phyloP scores from a whole-genome alignment of 2,329 filamentous ascomycete genomes.

The Trichoderma breve region DNA sequence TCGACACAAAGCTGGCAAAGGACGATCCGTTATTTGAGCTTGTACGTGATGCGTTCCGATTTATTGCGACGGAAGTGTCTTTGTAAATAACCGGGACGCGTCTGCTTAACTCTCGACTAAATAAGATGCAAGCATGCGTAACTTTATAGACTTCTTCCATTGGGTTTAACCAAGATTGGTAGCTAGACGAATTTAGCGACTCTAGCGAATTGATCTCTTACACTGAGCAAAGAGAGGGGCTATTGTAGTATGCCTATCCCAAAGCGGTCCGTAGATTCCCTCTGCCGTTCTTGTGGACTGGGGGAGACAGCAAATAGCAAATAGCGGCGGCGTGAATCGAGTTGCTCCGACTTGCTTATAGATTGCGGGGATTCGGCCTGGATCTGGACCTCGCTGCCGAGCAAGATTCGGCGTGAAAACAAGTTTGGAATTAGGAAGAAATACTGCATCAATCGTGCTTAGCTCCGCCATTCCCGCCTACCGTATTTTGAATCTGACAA shows the following conservation, averaged over 20 bases:
- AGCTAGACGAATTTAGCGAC: not conserved
- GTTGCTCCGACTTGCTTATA: no score
- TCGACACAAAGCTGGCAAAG: not conserved
- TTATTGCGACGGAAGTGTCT: not conserved
- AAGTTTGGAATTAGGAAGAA: not conserved
- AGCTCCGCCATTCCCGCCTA: not conserved
- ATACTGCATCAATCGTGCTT: not conserved
- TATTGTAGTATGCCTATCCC: not conserved
- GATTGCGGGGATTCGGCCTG: no score
- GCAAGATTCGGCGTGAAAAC: not conserved
- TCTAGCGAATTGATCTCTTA: not conserved
- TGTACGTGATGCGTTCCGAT: not conserved
- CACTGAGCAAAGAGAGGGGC: not conserved
- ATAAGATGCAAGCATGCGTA: no score
- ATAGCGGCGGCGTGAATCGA: not conserved
- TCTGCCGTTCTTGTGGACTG: no score
- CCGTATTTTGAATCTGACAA: not conserved
- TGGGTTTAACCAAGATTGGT: not conserved
- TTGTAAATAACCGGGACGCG: not conserved
- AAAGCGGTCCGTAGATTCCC: not conserved
- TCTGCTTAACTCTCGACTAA: not conserved
- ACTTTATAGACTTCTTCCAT: not conserved
- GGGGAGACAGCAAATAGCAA: not conserved
- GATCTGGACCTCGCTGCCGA: no score
- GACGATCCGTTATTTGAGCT: not conserved